A percentile compares a stretch with the other conserved stretches of the same genome.
These are phyloP conservation scores for Chaetoscypha palmicola DNA, from an alignment of 2,329 filamentous ascomycete species.

Conservation along the genomic window DNA sequence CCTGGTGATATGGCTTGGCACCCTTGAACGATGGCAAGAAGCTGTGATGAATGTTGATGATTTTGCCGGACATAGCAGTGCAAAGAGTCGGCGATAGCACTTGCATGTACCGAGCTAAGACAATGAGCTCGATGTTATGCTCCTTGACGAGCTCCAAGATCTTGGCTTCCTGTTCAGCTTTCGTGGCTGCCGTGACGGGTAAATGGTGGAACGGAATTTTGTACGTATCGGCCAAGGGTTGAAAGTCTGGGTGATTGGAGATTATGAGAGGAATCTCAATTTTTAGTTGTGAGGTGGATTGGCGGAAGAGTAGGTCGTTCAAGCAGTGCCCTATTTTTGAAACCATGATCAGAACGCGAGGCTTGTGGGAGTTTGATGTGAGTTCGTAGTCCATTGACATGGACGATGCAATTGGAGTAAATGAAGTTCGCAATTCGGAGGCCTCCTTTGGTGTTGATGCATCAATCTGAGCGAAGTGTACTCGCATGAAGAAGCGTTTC, in stretches of 20 bases:
- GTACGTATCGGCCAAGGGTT: constrained; percentile 61
- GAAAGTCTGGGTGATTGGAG: constrained; percentile 74
- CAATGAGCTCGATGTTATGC: constrained; percentile 69
- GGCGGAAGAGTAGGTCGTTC: constrained; percentile 76
- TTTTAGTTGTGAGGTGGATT: constrained; percentile 61
- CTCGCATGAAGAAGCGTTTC: constrained; percentile 79
- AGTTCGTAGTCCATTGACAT: constrained; percentile 68
- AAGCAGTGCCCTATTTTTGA: constrained; percentile 84
- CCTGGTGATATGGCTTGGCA: constrained; percentile 82
- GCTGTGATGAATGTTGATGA: constrained; percentile 89
- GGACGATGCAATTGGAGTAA: constrained; percentile 53
- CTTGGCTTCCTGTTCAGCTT: constrained; percentile 62
- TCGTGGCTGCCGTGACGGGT: constrained; percentile 72
- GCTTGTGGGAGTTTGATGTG: constrained; percentile 60
- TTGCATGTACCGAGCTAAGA: constrained; percentile 83
- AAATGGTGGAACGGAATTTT: constrained; percentile 75
- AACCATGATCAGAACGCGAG: constrained; percentile 78
- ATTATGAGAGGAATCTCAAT: constrained; percentile 74
- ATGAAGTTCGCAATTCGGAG: constrained; percentile 46
- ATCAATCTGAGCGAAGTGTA: constrained; percentile 63
- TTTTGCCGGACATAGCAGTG: constrained; percentile 71
- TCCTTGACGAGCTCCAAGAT: constrained; percentile 64
- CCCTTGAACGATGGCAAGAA: constrained; percentile 86
- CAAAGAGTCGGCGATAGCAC: constrained; percentile 70
- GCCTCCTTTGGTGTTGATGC: constrained; percentile 34